Conservation (phyloP, 2,329 filamentous ascomycete species). For the Blastomyces silverae region DNA sequence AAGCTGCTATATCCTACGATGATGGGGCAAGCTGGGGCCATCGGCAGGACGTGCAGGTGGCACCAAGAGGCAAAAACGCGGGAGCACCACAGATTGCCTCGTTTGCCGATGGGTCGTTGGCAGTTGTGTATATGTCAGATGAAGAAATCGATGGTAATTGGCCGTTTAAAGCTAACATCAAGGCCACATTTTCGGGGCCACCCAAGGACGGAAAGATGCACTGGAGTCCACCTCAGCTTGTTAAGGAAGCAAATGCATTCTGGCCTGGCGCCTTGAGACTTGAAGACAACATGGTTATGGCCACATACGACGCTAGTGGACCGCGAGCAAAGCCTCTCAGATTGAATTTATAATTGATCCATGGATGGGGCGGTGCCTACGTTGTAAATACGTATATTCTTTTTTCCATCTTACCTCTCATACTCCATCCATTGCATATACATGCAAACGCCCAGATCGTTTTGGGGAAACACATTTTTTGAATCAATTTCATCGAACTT, state of each 20-base stretch:
- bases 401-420: too few species aligned
- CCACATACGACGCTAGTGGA: constrained; percentile 29
- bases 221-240: constrained; percentile 31
- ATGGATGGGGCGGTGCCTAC: neutral
- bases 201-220: constrained; percentile 31
- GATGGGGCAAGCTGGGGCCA: constrained; percentile 38
- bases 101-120: constrained; percentile 37
- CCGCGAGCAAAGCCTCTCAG: constrained; percentile 27
- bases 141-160: constrained; percentile 38
- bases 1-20: constrained; percentile 44
- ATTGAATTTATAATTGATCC: constrained; percentile 21
- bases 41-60: constrained; percentile 40
- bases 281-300: constrained; percentile 27
- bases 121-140: constrained; percentile 45
- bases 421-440: neutral
- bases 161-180: constrained; percentile 40
- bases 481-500: neutral
- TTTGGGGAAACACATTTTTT: neutral
- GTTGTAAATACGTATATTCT: too few species aligned
- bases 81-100: constrained; percentile 44
- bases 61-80: constrained; percentile 37
- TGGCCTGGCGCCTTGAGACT: constrained; percentile 38
- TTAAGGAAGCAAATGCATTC: constrained; percentile 31
- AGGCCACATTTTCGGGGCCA: constrained; percentile 36
- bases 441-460: neutral